These are phyloP conservation scores for Agastache rugosa DNA, from an alignment of 257 asterid genomes.

Conservation along the genomic window DNA sequence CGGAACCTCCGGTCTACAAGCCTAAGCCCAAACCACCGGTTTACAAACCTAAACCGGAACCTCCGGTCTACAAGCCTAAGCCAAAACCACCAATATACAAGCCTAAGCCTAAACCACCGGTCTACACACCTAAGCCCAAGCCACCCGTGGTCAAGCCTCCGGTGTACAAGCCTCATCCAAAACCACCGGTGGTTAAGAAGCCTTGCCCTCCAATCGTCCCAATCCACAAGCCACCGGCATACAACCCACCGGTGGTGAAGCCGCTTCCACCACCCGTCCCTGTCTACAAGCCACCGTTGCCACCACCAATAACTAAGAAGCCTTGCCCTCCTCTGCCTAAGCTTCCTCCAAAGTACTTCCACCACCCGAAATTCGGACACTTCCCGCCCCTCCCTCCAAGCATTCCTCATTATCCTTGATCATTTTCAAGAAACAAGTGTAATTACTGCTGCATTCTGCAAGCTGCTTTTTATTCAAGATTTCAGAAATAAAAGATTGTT, in stretches of 20 bases:
- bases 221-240: slow-evolving; percentile 4
- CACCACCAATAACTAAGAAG: slow-evolving; percentile 60
- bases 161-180: background rate
- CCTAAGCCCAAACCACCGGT: background rate
- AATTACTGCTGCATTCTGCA: slow-evolving; percentile 31
- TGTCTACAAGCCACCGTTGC: slow-evolving; percentile 38
- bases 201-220: slow-evolving; percentile 25
- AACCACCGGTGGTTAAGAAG: slow-evolving; percentile 18
- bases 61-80: slow-evolving; percentile 9
- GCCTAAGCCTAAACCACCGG: background rate
- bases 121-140: background rate
- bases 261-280: slow-evolving; percentile 53
- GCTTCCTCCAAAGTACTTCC: slow-evolving; percentile 63
- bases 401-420: slow-evolving; percentile 43
- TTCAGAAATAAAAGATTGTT: background rate
- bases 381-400: slow-evolving; percentile 71
- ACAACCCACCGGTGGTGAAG: slow-evolving; percentile 16
- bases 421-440: slow-evolving; percentile 27
- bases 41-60: background rate
- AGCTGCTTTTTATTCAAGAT: slow-evolving; percentile 9
- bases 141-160: slow-evolving; percentile 16
- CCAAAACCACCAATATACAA: background rate
- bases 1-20: slow-evolving; percentile 33
- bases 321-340: slow-evolving; percentile 67
- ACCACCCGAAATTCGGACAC: slow-evolving; percentile 64